Conservation (phyloP, 2,329 filamentous ascomycete species). For the Talaromyces rugulosus region DNA sequence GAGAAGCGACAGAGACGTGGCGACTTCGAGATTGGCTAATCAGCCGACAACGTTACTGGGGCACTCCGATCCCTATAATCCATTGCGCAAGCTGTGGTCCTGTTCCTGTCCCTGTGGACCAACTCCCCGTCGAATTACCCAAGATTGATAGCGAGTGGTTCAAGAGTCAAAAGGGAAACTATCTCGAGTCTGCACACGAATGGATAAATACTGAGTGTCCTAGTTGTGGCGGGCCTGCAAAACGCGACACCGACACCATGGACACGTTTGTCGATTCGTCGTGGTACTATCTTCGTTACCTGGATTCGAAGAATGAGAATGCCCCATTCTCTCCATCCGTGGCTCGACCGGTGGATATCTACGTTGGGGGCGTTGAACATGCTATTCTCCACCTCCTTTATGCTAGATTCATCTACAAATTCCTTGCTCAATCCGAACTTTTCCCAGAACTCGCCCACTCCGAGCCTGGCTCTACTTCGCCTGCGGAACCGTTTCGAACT, state of each 20-base stretch:
- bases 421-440: constrained; percentile 56
- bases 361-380: constrained; percentile 85
- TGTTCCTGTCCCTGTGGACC: constrained; percentile 70
- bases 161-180: constrained; percentile 68
- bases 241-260: constrained; percentile 89
- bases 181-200: constrained; percentile 64
- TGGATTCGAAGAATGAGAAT: constrained; percentile 63
- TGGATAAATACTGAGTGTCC: constrained; percentile 77
- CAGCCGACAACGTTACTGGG: constrained; percentile 91
- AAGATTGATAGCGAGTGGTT: constrained; percentile 65
- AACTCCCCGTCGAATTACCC: constrained; percentile 74
- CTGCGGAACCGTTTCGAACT: constrained; percentile 73
- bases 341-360: constrained; percentile 75
- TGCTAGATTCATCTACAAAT: constrained; percentile 86
- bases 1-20: constrained; percentile 66
- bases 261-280: constrained; percentile 94
- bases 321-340: constrained; percentile 56
- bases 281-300: constrained; percentile 84
- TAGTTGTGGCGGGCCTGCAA: constrained; percentile 62
- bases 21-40: constrained; percentile 84
- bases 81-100: constrained; percentile 74
- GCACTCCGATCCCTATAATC: constrained; percentile 81
- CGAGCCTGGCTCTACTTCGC: constrained; percentile 24
- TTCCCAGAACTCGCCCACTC: constrained; percentile 35
- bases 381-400: constrained; percentile 88